Evolutionary conservation across 2,329 filamentous ascomycete species (phyloP), one percentile per base, ranked within the genome.

Genomic region (Raffaelea albimanens): DNA sequence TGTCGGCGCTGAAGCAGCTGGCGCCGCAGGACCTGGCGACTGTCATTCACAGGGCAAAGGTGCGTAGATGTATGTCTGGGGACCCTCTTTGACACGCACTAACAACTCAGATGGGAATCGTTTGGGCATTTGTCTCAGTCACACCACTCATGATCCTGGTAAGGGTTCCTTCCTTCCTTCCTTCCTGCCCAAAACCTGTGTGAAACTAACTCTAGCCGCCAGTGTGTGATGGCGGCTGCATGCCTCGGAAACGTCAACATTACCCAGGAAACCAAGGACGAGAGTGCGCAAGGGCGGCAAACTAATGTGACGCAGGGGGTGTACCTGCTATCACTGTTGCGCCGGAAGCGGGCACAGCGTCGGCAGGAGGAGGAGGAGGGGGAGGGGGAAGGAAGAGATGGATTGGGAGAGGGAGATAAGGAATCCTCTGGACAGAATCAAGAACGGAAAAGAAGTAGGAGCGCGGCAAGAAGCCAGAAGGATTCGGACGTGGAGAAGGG

Each of bases 121-220:
- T 80, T 52, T 82, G 80, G 74, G 76, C 80, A 0, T 82, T 82
- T 55, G 69, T 83, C 36, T 67, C 78, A 0, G 72, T 85, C 34
- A 62, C 76, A 13, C 80, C 80, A 0, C 72, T 85, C 49, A 70
- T 83, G 63, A 59, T 65, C 22, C 23, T 67, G 50, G 67, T 67
- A 54, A 52, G 63, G 56, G 9, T 21, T 14, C 19, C 10, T 40
- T 16, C 31, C 16, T 16, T 34, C 16, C 10, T 34, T 34, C 16
- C 31, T 34, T 34, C 31, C 10, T 34, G n/a, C n/a, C n/a, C n/a
- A n/a, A n/a, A n/a, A n/a, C n/a, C n/a, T n/a, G n/a, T n/a, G n/a
- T n/a, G n/a, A n/a, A n/a, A n/a, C n/a, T n/a, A n/a, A n/a, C n/a
- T n/a, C n/a, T n/a, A n/a, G n/a, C n/a, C 8, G 5, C 4, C 18